Evolutionary conservation across 495 filamentous ascomycete genomes (phyloP).

Genomic region (Hypomontagnella submonticulosa): DNA sequence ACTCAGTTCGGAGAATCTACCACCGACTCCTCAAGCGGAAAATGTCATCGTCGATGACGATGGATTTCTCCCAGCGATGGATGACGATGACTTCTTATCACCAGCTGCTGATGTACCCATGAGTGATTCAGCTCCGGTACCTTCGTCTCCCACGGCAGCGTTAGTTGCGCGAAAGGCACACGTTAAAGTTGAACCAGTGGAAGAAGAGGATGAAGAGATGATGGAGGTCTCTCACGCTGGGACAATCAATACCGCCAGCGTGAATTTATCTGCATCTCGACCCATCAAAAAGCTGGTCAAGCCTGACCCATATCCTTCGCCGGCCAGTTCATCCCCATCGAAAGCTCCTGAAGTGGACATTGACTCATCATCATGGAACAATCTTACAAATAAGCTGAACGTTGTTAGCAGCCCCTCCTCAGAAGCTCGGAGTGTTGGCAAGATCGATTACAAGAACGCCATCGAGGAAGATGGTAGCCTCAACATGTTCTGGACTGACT

Average conservation of each 20-base stretch:
- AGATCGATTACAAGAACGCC: slow-evolving; percentile 80
- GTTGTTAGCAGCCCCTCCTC: slow-evolving; percentile 73
- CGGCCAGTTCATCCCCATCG: slow-evolving; percentile 79
- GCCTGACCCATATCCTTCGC: slow-evolving; percentile 69
- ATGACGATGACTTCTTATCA: slow-evolving; percentile 63
- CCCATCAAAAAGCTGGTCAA: slow-evolving; percentile 81
- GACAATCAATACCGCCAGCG: slow-evolving; percentile 70
- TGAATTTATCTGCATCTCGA: slow-evolving; percentile 89
- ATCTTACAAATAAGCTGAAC: slow-evolving; percentile 86
- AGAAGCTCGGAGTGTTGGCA: slow-evolving; percentile 74
- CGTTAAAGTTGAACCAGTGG: slow-evolving; percentile 70
- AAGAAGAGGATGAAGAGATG: slow-evolving; percentile 84
- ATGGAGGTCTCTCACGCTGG: slow-evolving; percentile 83
- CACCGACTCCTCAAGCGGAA: slow-evolving; percentile 59
- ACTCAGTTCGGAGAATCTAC: slow-evolving; percentile 55
- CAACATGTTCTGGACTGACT: slow-evolving; percentile 97
- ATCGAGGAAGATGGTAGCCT: slow-evolving; percentile 91
- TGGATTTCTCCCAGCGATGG: slow-evolving; percentile 59
- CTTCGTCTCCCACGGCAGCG: slow-evolving; percentile 87
- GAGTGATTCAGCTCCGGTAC: slow-evolving; percentile 74
- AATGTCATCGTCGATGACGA: slow-evolving; percentile 65
- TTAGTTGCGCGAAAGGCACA: slow-evolving; percentile 78
- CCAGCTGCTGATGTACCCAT: slow-evolving; percentile 65
- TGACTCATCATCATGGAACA: slow-evolving; percentile 89
- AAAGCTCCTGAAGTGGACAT: slow-evolving; percentile 65